These are phyloP conservation scores for Saturnispora bothae DNA, from an alignment of 805 yeast genomes.

Conservation along the genomic window DNA sequence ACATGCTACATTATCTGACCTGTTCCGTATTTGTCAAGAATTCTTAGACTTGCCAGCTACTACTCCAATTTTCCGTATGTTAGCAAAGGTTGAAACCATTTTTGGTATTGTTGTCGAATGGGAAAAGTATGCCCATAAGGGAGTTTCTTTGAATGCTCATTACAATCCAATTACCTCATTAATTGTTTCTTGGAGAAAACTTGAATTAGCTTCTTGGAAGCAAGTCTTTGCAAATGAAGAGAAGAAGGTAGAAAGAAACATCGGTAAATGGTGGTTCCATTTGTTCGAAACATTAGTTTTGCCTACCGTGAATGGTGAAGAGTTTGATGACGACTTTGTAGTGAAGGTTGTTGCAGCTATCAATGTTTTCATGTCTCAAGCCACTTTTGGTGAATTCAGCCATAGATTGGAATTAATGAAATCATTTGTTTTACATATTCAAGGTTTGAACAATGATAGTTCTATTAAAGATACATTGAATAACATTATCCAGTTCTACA, in stretches of 20 bases:
- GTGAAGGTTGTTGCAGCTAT: conserved; percentile 44
- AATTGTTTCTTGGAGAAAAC: conserved; percentile 82
- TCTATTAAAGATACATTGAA: conserved; percentile 32
- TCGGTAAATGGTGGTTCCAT: conserved; percentile 88
- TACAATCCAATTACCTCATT: conserved; percentile 51
- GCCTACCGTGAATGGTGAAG: conserved; percentile 34
- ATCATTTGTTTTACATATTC: conserved; percentile 53
- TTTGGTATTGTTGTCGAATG: conserved; percentile 79
- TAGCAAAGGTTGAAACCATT: conserved; percentile 79
- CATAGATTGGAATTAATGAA: conserved; percentile 48
- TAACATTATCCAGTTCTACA: conserved; percentile 54
- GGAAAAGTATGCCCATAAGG: conserved; percentile 82
- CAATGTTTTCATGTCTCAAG: conserved; percentile 63
- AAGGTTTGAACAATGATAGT: conserved; percentile 20
- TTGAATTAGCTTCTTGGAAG: conserved; percentile 83
- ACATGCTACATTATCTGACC: conserved; percentile 74
- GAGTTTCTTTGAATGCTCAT: conserved; percentile 50
- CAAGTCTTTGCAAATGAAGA: conserved; percentile 62
- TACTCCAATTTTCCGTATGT: conserved; percentile 65
- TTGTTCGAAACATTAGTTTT: conserved; percentile 71
- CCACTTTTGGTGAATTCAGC: conserved; percentile 65
- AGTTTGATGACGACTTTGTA: conserved; percentile 26
- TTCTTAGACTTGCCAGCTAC: conserved; percentile 48
- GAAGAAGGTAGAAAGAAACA: conserved; percentile 30
- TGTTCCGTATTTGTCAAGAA: conserved; percentile 55